Conservation (phyloP, 371 early-diverging fungal genomes). For the Mucor sp. region DNA sequence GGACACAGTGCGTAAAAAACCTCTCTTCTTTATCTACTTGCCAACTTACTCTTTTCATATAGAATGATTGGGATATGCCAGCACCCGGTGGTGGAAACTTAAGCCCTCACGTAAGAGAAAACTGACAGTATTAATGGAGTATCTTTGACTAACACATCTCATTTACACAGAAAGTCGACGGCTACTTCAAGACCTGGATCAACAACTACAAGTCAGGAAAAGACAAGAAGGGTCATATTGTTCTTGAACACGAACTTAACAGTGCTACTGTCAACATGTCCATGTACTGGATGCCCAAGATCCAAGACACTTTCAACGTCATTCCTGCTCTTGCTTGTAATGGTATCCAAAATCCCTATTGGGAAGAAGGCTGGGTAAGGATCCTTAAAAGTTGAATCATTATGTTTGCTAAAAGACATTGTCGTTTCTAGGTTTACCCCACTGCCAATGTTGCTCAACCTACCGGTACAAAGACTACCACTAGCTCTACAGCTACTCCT, state of each 20-base stretch:
- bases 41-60: not conserved
- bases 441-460: not conserved
- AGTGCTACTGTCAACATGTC: conserved; percentile 50
- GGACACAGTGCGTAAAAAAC: conserved; percentile 22
- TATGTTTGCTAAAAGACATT: conserved; percentile 10
- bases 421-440: not conserved
- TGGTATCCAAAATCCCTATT: conserved; percentile 52
- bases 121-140: too few relatives aligned
- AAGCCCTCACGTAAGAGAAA: conserved; percentile 8
- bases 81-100: conserved; percentile 32
- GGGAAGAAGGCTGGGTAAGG: conserved; percentile 37
- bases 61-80: conserved; percentile 5
- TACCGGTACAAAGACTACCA: not conserved
- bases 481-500: not conserved
- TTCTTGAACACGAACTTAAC: conserved; percentile 57
- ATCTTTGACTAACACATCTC: too few relatives aligned
- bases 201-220: conserved; percentile 38
- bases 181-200: conserved; percentile 46
- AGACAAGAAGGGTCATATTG: conserved; percentile 43
- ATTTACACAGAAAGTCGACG: conserved; percentile 24
- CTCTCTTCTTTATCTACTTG: not conserved
- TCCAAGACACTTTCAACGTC: conserved; percentile 44
- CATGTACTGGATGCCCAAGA: conserved; percentile 48
- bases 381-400: conserved; percentile 6
- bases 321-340: conserved; percentile 49